Evolutionary conservation across 192 early-diverging fungal genomes (phyloP).

Genomic region (Coemansia erecta): DNA sequence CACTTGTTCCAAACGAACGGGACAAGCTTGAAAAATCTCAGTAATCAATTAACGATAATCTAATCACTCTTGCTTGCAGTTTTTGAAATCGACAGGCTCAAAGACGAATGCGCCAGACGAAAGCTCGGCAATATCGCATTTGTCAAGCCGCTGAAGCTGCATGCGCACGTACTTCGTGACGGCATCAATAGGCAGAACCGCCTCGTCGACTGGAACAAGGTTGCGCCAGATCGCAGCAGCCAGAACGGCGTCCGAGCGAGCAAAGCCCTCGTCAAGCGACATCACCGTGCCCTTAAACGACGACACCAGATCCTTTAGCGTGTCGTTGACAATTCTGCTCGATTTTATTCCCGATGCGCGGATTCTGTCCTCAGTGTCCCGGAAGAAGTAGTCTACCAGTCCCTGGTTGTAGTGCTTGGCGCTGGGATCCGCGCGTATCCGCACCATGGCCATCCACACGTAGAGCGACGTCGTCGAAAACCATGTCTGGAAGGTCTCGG

Average conservation of each 20-base stretch:
- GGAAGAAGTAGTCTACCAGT: slow-evolving; percentile 82
- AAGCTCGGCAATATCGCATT: slow-evolving; percentile 16
- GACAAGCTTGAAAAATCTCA: too few relatives aligned
- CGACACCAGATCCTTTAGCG: slow-evolving; percentile 76
- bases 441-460: slow-evolving; percentile 91
- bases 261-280: slow-evolving; percentile 90
- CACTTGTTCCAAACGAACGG: too few relatives aligned
- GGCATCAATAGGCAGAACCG: slow-evolving; percentile 26
- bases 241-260: slow-evolving; percentile 79
- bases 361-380: slow-evolving; percentile 83
- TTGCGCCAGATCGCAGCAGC: slow-evolving; percentile 86
- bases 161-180: slow-evolving; percentile 27
- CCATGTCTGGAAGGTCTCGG: slow-evolving; percentile 94
- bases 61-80: too few relatives aligned
- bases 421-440: slow-evolving; percentile 65
- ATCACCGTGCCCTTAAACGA: slow-evolving; percentile 86
- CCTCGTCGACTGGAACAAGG: slow-evolving; percentile 32
- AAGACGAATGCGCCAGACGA: slow-evolving; percentile 34
- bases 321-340: slow-evolving; percentile 67
- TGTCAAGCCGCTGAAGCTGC: slow-evolving; percentile 31
- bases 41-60: too few relatives aligned
- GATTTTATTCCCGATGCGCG: slow-evolving; percentile 75
- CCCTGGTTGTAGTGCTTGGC: slow-evolving; percentile 85
- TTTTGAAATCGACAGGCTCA: slow-evolving; percentile 13
- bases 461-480: slow-evolving; percentile 87